Evolutionary conservation across 1,139 yeast species (phyloP), one percentile per base, ranked within the genome.

Genomic region (Kodamaea alishanica): DNA sequence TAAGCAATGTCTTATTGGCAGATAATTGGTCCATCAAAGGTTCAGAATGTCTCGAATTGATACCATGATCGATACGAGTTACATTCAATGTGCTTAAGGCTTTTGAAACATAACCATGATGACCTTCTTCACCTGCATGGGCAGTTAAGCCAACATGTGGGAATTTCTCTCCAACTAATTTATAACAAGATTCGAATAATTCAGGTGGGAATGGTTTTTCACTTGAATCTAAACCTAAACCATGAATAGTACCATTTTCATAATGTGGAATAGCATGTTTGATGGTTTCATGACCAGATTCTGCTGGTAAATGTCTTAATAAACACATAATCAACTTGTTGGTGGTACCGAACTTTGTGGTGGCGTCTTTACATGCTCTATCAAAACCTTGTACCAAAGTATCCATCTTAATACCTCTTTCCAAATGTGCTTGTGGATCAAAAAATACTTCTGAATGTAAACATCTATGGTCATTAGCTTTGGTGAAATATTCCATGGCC

Each of bases 51-150:
- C 69, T 63, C 9, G 86, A 73, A 51, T 82, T 78, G 42, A 84
- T 76, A 37, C 95, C 95, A 55, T 85, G 95, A 54, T 85, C 95
- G 42, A 85, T 81, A 62, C 95, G 74, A 26, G 79, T 70, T 10
- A 77, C 86, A 1, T 75, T 68, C 48, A 85, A 70, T 33, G 67
- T 47, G 50, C 82, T 79, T 45, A 85, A 62, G 1, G 92, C 67
- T 37, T 70, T 68, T 8, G 63, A 48, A 28, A 85, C 84, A 48
- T 68, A 84, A 10, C 76, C 70, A 33, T 85, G 78, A 47, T 82
- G 86, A 37, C 92, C 94, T 64, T 85, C 94, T 61, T 85, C 95
- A 49, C 95, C 95, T 3, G 92, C 94, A 57, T 85, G 95, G 2
- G 94, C 92, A 28, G 95, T 85, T 39, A 82, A 67, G 31, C 78